Percentiles rank a stretch among this genome's conserved stretches.
Conservation (phyloP, 1,139 yeast genomes). For the Geotrichum citri-aurantii region DNA sequence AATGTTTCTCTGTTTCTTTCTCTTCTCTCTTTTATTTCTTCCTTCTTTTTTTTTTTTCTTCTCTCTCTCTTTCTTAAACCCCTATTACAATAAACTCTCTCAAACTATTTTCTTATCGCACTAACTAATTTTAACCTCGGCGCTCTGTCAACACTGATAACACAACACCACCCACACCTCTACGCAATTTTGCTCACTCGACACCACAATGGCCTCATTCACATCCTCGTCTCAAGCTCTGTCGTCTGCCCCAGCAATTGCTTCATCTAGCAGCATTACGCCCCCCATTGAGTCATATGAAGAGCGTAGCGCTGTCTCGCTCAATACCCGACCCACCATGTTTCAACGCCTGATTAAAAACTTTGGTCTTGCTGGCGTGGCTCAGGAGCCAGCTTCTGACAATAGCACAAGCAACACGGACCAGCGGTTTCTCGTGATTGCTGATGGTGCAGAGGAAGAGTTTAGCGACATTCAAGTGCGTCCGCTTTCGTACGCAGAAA, state of each 20-base stretch:
- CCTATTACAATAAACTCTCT: too few species aligned
- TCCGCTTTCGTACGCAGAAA: constrained; percentile 48
- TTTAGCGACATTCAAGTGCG: constrained; percentile 44
- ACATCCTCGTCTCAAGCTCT: not conserved
- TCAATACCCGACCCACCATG: not conserved
- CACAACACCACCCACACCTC: not conserved
- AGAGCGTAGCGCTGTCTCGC: not conserved
- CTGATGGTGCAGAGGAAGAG: constrained; percentile 35
- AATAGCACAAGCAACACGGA: not conserved
- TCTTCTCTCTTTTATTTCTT: not conserved
- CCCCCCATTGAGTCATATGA: not conserved
- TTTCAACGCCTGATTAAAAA: not conserved
- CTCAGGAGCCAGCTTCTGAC: not conserved
- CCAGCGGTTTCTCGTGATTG: constrained; percentile 9
- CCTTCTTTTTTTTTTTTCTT: not conserved
- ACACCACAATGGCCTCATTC: not conserved
- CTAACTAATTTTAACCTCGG: not conserved
- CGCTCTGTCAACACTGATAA: not conserved
- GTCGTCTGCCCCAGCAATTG: not conserved
- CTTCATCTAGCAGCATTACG: not conserved
- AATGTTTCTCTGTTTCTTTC: not conserved
- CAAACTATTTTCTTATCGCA: not conserved
- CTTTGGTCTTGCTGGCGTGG: not conserved
- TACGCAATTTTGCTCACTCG: constrained; percentile 1
- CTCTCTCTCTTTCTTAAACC: too few species aligned